A percentile compares a stretch with the other conserved stretches of the same genome.
Evolutionary conservation across 768 basidiomycete species (phyloP).

Genomic region (Harrya chromipes): DNA sequence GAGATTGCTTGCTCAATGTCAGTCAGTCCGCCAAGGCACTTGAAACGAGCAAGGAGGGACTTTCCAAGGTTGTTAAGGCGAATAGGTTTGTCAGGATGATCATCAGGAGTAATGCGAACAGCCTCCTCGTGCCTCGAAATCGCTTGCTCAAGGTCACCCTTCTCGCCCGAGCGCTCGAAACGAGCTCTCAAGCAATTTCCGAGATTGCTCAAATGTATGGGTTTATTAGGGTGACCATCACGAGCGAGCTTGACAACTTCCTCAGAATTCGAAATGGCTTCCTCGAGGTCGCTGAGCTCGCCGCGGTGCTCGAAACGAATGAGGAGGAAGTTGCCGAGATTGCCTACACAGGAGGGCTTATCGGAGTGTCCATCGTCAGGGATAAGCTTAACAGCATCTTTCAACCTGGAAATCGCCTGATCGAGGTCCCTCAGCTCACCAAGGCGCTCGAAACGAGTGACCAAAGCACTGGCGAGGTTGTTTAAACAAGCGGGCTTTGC

Average conservation of each 20-base stretch:
- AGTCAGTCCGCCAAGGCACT: not conserved
- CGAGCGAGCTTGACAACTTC: not conserved
- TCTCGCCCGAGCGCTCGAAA: not conserved
- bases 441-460: not conserved
- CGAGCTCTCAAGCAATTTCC: not conserved
- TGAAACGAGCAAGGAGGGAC: slow-evolving; percentile 1
- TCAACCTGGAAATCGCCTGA: not conserved
- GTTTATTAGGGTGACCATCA: not conserved
- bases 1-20: slow-evolving; percentile 1
- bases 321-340: not conserved
- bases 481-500: not conserved
- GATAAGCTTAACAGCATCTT: not conserved
- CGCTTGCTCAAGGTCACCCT: not conserved
- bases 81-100: not conserved
- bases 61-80: not conserved
- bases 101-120: not conserved
- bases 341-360: not conserved
- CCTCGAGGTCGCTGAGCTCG: not conserved
- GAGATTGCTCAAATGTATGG: not conserved
- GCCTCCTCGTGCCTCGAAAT: not conserved
- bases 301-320: not conserved
- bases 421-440: not conserved
- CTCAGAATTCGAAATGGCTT: not conserved
- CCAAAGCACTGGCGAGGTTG: not conserved
- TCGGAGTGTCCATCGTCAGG: not conserved